Evolutionary conservation across 169 alveolate genomes (phyloP), one percentile per base, ranked within the genome.

Genomic region (Fabrea salina): DNA sequence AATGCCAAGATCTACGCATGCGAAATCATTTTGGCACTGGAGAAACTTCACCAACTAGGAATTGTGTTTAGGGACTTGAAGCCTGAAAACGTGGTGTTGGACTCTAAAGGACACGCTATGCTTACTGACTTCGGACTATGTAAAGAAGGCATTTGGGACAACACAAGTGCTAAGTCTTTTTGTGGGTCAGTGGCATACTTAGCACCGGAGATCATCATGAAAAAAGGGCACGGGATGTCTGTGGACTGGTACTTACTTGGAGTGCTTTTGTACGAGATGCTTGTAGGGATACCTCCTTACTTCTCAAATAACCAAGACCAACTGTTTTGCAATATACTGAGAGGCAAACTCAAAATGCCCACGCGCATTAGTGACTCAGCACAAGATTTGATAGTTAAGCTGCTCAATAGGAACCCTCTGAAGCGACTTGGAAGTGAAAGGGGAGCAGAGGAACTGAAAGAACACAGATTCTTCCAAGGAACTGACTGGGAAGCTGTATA

Each of bases 171-270:
- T n/a, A 85, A 82, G 43, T 83, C 94, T 25, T 94, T 94, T 83
- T 94, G 96, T 57, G 97, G 97, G 3, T 85, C 94, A 4, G 81
- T 90, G 43, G 97, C 97, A 35, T 94, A 94, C 86, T 79, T 93
- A 11, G 95, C 97, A 27, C 97, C 97, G 3, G 97, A 93, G 80
- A 91, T 93, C 92, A 81, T 94, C 11, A 88, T 77, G 64, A 87
- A 91, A 74, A 82, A 82, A 56, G 96, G 96, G 1, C 97, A 94
- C 76, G 96, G 96, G 4, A 91, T 91, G 77, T 86, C 91, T 25
- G 96, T 92, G 4, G 97, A 94, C 75, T 94, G 96, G 95, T 94
- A 94, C 76, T 80, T 92, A 90, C 79, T 89, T 27, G 97, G 97
- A 6, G 95, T 93, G 5, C 78, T 90, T 30, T 57, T 93, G n/a